phyloP scores from a whole-genome alignment of 495 filamentous ascomycete species.

The Tuber aestivum region DNA sequence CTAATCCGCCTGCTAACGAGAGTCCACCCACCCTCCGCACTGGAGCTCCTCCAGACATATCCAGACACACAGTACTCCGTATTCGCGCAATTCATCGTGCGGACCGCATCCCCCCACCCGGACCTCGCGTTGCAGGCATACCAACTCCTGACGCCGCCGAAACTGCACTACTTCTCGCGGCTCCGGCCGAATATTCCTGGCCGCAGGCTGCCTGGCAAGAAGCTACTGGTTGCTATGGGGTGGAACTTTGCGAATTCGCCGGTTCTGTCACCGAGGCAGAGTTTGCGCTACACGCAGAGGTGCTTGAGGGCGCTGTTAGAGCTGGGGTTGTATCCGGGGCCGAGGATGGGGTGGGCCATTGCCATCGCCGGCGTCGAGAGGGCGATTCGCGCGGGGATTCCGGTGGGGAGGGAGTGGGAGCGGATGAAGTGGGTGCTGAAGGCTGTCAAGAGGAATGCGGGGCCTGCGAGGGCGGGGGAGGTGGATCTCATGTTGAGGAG shows the following conservation, averaged over 20 bases:
- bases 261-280: conserved; percentile 21
- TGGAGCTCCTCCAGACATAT: conserved; percentile 20
- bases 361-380: conserved; percentile 26
- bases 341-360: conserved; percentile 22
- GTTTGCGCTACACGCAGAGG: conserved; percentile 18
- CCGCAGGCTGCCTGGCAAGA: conserved; percentile 15
- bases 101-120: conserved; percentile 19
- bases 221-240: conserved; percentile 23
- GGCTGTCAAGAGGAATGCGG: conserved; percentile 14
- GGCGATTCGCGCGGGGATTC: conserved; percentile 12
- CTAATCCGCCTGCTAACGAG: conserved; percentile 20
- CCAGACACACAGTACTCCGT: conserved; percentile 32
- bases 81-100: conserved; percentile 27
- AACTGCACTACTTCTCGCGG: conserved; percentile 15
- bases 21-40: conserved; percentile 1
- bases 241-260: conserved; percentile 36
- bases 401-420: conserved; percentile 13
- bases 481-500: conserved; percentile 15
- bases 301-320: conserved; percentile 26
- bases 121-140: conserved; percentile 25
- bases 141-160: conserved; percentile 29
- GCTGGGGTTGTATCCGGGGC: conserved; percentile 27
- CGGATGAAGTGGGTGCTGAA: conserved; percentile 21
- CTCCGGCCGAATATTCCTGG: conserved; percentile 18
- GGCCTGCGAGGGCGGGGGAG: conserved; percentile 17